A percentile compares a stretch with the other conserved stretches of the same genome.
Evolutionary conservation across 108 stramenopile species (phyloP).

Genomic region (Stephanodiscus minutulus): DNA sequence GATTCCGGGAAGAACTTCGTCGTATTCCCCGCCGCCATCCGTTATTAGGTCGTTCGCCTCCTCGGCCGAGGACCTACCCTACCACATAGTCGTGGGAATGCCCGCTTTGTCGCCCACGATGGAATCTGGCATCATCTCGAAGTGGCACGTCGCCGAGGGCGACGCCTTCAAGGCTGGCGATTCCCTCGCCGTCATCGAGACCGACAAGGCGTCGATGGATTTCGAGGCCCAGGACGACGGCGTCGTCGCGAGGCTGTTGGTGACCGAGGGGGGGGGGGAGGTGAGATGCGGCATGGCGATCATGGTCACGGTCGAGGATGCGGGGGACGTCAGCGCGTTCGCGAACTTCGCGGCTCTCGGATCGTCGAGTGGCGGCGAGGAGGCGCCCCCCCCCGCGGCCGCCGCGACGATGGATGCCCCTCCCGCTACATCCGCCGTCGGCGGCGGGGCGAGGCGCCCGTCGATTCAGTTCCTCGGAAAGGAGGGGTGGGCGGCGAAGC

Average conservation of each 20-base stretch:
- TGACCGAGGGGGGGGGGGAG: conserved; percentile 73
- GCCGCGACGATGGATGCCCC: conserved; percentile 15
- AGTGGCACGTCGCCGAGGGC: conserved; percentile 89
- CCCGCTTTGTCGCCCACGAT: conserved; percentile 97
- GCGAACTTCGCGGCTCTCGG: conserved; percentile 52
- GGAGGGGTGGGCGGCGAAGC: conserved; percentile 68
- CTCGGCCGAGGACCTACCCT: conserved; percentile 57
- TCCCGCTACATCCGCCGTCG: neutral
- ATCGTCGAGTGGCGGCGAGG: neutral
- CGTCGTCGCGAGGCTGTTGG: conserved; percentile 89
- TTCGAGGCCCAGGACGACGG: conserved; percentile 98
- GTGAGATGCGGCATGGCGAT: conserved; percentile 87
- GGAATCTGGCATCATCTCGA: conserved; percentile 86
- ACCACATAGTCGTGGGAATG: conserved; percentile 92
- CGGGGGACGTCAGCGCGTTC: conserved; percentile 81
- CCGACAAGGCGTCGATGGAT: conserved; percentile 97
- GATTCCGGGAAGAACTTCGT: conserved; percentile 17
- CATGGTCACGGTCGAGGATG: conserved; percentile 92
- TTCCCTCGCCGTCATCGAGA: conserved; percentile 94
- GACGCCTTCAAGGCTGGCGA: conserved; percentile 89
- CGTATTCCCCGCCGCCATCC: conserved; percentile 23
- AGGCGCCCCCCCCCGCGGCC: neutral
- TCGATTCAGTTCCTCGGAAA: conserved; percentile 93
- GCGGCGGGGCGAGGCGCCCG: conserved; percentile 23
- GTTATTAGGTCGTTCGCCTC: conserved; percentile 4